Evolutionary conservation across 768 basidiomycete species (phyloP), one percentile per base, ranked within the genome.

Genomic region (Mycena vulgaris): DNA sequence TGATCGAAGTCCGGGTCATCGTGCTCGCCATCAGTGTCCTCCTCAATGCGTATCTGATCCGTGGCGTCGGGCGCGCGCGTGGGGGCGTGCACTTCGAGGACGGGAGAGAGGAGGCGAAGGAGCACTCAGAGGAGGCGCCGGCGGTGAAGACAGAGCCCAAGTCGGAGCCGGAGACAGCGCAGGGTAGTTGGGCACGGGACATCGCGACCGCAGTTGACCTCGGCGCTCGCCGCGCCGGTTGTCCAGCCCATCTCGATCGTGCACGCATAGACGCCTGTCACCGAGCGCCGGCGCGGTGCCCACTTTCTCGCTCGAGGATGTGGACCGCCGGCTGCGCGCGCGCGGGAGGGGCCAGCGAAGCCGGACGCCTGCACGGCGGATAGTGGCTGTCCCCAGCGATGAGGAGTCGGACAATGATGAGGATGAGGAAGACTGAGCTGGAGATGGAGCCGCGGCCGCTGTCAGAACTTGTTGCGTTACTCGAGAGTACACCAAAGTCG

Each of bases 41-140:
- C 64, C 85, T 99, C 66, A 99, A 99, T 72, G 97, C 96, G 5
- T 98, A 95, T 77, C 86, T 98, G 21, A 88, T 99, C 68, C 97
- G 95, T 80, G 93, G 93, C 7, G 92, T 95, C 47, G 92, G 91
- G 0, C 33, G 60, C 63, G 75, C 72, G 65, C 37, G 9, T 10
- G 42, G 16, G 7, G 75, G 72, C 31, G 78, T 79, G 23, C 48
- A 80, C 33, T 45, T 45, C 68, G 57, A 74, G 53, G 75, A 72
- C 53, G 58, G 68, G 39, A 71, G 21, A 17, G 42, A 71, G 16
- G 69, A 66, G 11, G 70, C 66, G 58, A 5, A 33, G 77, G 73
- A 11, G 60, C 30, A 16, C n/a, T 3, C 47, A 2, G 13, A 21
- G 30, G 10, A 11, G 27, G 75, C 76, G 14, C 68, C 42, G n/a